A percentile compares a stretch with the other conserved stretches of the same genome.
Evolutionary conservation across 352 stramenopile species (phyloP).

Genomic region (Phytophthora sansomeana): DNA sequence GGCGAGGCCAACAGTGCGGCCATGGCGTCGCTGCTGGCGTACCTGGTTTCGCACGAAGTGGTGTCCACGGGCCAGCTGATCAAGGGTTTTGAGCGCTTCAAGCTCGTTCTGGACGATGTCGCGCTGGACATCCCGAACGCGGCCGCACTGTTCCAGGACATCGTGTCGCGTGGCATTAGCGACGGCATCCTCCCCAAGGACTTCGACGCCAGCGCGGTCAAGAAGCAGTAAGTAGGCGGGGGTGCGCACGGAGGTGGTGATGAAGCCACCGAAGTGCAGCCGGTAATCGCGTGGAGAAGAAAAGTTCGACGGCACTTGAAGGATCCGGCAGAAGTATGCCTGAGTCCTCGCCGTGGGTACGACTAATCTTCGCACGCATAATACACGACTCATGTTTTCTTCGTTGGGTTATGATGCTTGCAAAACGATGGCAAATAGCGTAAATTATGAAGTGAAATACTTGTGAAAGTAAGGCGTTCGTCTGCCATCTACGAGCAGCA

Average conservation of each 20-base stretch:
- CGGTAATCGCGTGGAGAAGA: conserved; percentile 8
- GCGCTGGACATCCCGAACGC: conserved; percentile 77
- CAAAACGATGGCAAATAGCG: conserved; percentile 20
- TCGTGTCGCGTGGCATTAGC: conserved; percentile 53
- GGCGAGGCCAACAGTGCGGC: conserved; percentile 53
- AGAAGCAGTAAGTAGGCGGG: conserved; percentile 40
- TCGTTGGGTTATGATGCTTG: background rate
- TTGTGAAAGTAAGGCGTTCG: background rate
- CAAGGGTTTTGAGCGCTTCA: conserved; percentile 89
- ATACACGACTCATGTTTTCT: conserved; percentile 37
- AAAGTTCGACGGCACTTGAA: background rate
- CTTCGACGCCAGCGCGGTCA: conserved; percentile 53
- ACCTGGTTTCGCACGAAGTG: conserved; percentile 73
- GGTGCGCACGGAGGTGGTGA: conserved; percentile 8
- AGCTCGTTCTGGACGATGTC: conserved; percentile 67
- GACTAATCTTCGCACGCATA: conserved; percentile 23
- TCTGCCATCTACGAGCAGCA: conserved; percentile 60
- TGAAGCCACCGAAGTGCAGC: conserved; percentile 4
- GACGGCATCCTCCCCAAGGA: conserved; percentile 50
- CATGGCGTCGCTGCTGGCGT: conserved; percentile 82
- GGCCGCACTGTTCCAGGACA: conserved; percentile 52
- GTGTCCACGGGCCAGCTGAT: conserved; percentile 66
- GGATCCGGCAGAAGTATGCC: conserved; percentile 6
- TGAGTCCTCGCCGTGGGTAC: background rate
- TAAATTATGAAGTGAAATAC: conserved; percentile 21